phyloP scores from a whole-genome alignment of 2,329 filamentous ascomycete species.

The Colletotrichum simmondsii region DNA sequence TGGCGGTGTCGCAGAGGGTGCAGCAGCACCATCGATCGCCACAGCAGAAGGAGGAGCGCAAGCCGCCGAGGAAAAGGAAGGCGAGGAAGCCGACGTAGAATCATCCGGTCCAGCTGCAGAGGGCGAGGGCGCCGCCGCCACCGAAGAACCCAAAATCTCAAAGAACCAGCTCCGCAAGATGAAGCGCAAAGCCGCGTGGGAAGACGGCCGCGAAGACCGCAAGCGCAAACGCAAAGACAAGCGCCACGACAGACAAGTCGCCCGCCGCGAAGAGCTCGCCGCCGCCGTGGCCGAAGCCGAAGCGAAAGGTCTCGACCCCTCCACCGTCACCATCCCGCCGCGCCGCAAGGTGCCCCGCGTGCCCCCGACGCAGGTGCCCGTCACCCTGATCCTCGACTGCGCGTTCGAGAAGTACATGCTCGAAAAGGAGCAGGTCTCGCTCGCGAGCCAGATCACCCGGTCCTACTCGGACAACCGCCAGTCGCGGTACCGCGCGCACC shows the following conservation, averaged over 20 bases:
- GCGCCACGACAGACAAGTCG: constrained; percentile 57
- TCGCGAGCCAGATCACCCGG: constrained; percentile 85
- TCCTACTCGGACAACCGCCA: constrained; percentile 89
- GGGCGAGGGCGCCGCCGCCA: background rate
- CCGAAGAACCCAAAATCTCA: constrained; percentile 62
- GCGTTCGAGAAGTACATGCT: constrained; percentile 92
- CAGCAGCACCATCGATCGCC: background rate
- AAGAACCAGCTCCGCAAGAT: constrained; percentile 90
- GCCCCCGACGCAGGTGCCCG: constrained; percentile 68
- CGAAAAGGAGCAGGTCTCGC: constrained; percentile 84
- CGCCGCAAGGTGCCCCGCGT: constrained; percentile 46
- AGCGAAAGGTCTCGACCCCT: constrained; percentile 55
- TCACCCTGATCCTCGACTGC: constrained; percentile 90
- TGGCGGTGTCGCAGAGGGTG: background rate
- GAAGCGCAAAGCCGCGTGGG: constrained; percentile 78
- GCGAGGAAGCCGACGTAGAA: background rate
- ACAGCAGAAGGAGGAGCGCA: background rate
- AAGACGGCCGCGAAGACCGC: constrained; percentile 73
- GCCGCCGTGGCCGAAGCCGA: constrained; percentile 58
- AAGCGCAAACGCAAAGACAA: constrained; percentile 66
- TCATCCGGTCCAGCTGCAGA: background rate
- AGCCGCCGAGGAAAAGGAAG: constrained; percentile 3
- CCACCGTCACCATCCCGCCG: constrained; percentile 37
- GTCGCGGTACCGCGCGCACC: constrained; percentile 73
- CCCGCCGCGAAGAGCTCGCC: constrained; percentile 61